phyloP scores from a whole-genome alignment of 495 filamentous ascomycete genomes.

The Hypoxylon fragiforme region DNA sequence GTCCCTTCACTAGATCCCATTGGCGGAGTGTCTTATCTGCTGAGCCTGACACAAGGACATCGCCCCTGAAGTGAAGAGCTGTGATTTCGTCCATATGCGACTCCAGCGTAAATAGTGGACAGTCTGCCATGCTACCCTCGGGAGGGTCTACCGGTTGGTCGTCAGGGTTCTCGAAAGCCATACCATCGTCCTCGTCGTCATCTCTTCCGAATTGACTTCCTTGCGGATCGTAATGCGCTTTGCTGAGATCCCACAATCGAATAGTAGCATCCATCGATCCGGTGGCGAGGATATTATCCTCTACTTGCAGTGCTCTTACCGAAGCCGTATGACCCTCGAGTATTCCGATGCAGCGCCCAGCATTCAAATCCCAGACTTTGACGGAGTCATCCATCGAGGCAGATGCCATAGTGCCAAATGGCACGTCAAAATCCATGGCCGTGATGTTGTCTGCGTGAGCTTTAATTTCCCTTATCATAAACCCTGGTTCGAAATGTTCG shows the following conservation, averaged over 20 bases:
- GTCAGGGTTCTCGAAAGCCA: conserved; percentile 61
- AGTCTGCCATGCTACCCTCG: conserved; percentile 79
- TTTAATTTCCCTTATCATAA: conserved; percentile 81
- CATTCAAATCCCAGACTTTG: conserved; percentile 95
- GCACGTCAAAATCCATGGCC: conserved; percentile 91
- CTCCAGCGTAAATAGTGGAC: conserved; percentile 80
- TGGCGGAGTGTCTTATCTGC: conserved; percentile 96
- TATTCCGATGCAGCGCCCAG: conserved; percentile 84
- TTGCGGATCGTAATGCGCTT: conserved; percentile 59
- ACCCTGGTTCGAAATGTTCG: conserved; percentile 91
- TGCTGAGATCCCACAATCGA: conserved; percentile 85
- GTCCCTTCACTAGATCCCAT: conserved; percentile 94
- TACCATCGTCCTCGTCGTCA: conserved; percentile 63
- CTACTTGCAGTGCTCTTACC: conserved; percentile 88
- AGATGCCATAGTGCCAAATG: conserved; percentile 95
- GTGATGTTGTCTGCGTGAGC: conserved; percentile 90
- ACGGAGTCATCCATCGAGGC: conserved; percentile 94
- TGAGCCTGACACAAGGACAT: conserved; percentile 92
- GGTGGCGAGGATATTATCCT: conserved; percentile 94
- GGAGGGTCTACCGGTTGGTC: conserved; percentile 65
- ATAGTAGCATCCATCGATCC: conserved; percentile 97
- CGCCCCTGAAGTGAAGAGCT: conserved; percentile 82
- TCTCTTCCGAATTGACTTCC: conserved; percentile 68
- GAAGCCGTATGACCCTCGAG: conserved; percentile 95
- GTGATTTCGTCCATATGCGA: conserved; percentile 95